Base-by-base conservation (phyloP, 371 early-diverging fungal species). In the Saksenaea vasiformis region DNA sequence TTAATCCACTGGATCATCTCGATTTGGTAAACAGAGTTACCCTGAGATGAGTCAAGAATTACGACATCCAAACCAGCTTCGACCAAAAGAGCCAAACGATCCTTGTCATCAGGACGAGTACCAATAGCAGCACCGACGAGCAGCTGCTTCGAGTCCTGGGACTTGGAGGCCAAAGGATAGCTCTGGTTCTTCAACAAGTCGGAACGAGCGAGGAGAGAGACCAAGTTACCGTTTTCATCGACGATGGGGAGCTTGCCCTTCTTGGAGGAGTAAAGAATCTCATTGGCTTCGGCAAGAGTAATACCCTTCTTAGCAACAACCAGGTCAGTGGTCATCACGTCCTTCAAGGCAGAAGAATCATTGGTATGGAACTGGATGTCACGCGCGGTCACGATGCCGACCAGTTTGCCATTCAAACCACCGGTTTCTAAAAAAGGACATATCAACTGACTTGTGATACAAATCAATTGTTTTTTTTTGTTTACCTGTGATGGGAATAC, bases 171-270 rank as follows among this genome's bases (percentile, higher is more conserved):
- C 73, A 90, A 77, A 28, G 98, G 98, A 82, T 89, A 96, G 83
- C 91, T 92, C 70, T 91, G 89, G 86, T 95, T 95, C 90, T 98
- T 98, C 78, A 97, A 87, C 74, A 98, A 80, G 81, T 98, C 98
- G 54, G 95, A 94, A 66, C 96, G 93, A 31, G 95, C 86, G 34
- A 97, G 84, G 63, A 98, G 85, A n/a, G 98, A 91, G 51, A 94
- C 93, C 55, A 98, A 87, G 72, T 87, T 82, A 72, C 89, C 91
- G 9, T 90, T 61, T 22, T 76, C 76, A 73, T 98, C 91, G 61
- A 98, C 92, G 65, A 98, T 96, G 39, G 95, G 97, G 39, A 98
- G 88, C 85, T 98, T 98, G 70, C 97, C 98, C 85, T 97, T 97
- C 85, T 94, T 93, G 76, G 93, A 93, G 53, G 86, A 83, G 62